Evolutionary conservation across 139 green algal species (phyloP), one percentile per base, ranked within the genome.

Genomic region (Diplosphaera chodatii): DNA sequence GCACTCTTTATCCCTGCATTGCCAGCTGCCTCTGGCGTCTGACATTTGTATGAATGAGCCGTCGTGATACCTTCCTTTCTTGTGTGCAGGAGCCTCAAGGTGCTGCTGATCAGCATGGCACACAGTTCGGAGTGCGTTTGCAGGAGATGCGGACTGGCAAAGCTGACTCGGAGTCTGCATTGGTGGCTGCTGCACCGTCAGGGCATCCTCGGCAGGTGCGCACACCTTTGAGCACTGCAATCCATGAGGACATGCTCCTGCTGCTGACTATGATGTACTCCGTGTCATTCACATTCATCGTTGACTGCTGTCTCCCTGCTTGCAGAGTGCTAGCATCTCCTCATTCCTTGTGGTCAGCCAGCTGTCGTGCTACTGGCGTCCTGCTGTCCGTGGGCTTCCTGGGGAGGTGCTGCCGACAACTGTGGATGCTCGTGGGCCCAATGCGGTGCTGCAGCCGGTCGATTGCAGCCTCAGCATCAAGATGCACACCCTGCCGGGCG

Each of bases 141-240:
- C 3, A 25, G 27, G 10, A 32, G 16, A 40, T 81, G 70, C 69
- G 73, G 59, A 80, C 75, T 0, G 73, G 75, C 27, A 55, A 41
- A 21, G 40, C 69, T 70, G 41, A 31, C n/a, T 15, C 55, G 32
- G 33, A 59, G 48, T 23, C 48, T n/a, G n/a, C n/a, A n/a, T n/a
- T n/a, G n/a, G n/a, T n/a, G n/a, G n/a, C n/a, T n/a, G n/a, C n/a
- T n/a, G n/a, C n/a, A n/a, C n/a, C n/a, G n/a, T n/a, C n/a, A n/a
- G n/a, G n/a, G n/a, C n/a, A n/a, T n/a, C n/a, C n/a, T n/a, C n/a
- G n/a, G n/a, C n/a, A n/a, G n/a, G n/a, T n/a, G n/a, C n/a, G n/a
- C n/a, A n/a, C n/a, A n/a, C n/a, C n/a, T n/a, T n/a, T n/a, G n/a
- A n/a, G n/a, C n/a, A n/a, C n/a, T n/a, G n/a, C n/a, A n/a, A n/a